Base-by-base conservation (phyloP, 2,329 filamentous ascomycete genomes). In the Anthostomella pinea region DNA sequence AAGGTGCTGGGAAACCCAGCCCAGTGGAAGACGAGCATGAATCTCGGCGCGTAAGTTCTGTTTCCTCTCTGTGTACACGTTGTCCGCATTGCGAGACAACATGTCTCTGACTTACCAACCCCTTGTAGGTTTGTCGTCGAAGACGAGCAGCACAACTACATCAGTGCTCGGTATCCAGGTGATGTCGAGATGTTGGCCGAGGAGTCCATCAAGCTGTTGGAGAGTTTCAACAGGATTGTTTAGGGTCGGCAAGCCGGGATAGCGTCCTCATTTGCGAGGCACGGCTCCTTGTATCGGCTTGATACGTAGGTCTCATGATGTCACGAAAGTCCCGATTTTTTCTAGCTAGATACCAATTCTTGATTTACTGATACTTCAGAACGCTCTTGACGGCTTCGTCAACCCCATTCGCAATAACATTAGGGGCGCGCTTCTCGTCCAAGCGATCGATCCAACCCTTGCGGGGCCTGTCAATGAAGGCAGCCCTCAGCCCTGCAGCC, bases 381-480 rank as follows among this genome's bases (percentile, higher is more conserved):
- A 67, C 66, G 11, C 51, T 55, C 10, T 60, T 57, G 1, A 80
- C 64, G 3, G 81, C 77, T 43, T 81, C 69, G 38, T 79, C 74
- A 18, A 87, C 66, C 6, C 73, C 73, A 21, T 57, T 60, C 3
- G 72, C 74, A 14, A 81, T 63, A 8, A 75, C 57, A 0, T 72
- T 77, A 14, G 82, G 83, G 33, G 66, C 55, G 5, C 53, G 59
- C 24, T 63, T 54, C 18, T 68, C 68, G 4, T 74, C 71, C 29
- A 85, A 60, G 8, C 61, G 63, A 63, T 89, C 85, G 42, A 71
- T 65, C 84, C 84, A 88, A 3, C 82, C 82, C 7, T 60, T 67
- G 0, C 75, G 73, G 10, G 56, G 59, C 17, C 84, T 66, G 62
- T 87, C 81, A 5, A 89, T 73, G 79, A 81, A 88, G 9, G 72